phyloP scores from a whole-genome alignment of 495 filamentous ascomycete genomes.

The Melanomma pulvis-pyrius region DNA sequence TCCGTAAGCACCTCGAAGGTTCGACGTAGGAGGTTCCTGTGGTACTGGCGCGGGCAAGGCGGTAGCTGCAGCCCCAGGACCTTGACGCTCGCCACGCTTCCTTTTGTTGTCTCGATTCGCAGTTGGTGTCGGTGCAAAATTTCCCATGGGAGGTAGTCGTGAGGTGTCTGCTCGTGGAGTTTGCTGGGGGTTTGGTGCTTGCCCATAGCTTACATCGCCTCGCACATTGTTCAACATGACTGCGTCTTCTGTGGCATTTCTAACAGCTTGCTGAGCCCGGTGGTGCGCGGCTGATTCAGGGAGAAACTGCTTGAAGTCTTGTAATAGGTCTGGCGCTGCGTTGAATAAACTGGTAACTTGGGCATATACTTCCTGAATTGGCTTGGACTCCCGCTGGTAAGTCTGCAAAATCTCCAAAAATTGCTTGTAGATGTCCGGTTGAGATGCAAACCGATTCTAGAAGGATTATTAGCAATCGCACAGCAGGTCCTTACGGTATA shows the following conservation, averaged over 20 bases:
- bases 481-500: background rate
- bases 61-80: slow-evolving; percentile 17
- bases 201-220: slow-evolving; percentile 53
- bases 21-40: slow-evolving; percentile 42
- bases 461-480: background rate
- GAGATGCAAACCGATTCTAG: slow-evolving; percentile 88
- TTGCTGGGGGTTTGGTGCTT: slow-evolving; percentile 47
- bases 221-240: slow-evolving; percentile 64
- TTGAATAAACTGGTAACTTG: slow-evolving; percentile 96
- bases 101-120: slow-evolving; percentile 83
- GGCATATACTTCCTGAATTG: slow-evolving; percentile 96
- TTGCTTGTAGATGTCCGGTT: slow-evolving; percentile 98
- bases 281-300: slow-evolving; percentile 94
- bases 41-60: slow-evolving; percentile 29
- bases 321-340: slow-evolving; percentile 90
- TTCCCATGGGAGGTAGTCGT: slow-evolving; percentile 81
- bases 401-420: slow-evolving; percentile 99
- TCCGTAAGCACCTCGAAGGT: slow-evolving; percentile 31
- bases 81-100: slow-evolving; percentile 55
- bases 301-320: slow-evolving; percentile 99
- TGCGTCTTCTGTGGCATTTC: slow-evolving; percentile 68
- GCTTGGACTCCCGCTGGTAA: slow-evolving; percentile 97
- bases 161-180: slow-evolving; percentile 45
- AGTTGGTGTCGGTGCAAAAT: slow-evolving; percentile 84
- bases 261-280: slow-evolving; percentile 67